Percentiles rank a stretch among this genome's conserved stretches.
phyloP scores from a whole-genome alignment of 169 alveolate genomes.

The Fabrea salina region DNA sequence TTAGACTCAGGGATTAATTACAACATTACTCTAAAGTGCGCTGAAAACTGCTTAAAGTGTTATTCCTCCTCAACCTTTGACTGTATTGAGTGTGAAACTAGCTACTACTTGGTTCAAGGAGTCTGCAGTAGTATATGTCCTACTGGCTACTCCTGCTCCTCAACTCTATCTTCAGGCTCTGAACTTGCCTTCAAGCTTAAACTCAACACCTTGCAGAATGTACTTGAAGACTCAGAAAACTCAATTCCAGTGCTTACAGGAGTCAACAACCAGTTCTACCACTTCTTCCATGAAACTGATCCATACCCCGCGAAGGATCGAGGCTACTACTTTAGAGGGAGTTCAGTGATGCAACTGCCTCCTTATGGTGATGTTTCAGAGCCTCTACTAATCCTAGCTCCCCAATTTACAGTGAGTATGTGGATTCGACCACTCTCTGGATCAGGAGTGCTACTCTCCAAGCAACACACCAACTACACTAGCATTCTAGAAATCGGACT shows the following conservation, averaged over 20 bases:
- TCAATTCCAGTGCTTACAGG: conserved; percentile 11
- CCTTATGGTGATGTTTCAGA: not conserved
- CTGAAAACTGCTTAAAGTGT: too few relatives aligned
- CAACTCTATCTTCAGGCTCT: too few relatives aligned
- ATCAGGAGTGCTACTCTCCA: not conserved
- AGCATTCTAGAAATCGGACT: too few relatives aligned
- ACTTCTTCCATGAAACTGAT: not conserved
- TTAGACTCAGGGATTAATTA: too few relatives aligned
- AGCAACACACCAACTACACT: too few relatives aligned
- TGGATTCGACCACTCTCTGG: not conserved
- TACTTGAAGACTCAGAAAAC: not conserved
- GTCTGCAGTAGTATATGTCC: not conserved
- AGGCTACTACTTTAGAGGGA: conserved; percentile 20
- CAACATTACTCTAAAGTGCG: too few relatives aligned
- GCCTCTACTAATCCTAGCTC: not conserved
- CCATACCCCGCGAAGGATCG: not conserved
- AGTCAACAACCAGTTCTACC: not conserved
- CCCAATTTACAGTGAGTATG: not conserved
- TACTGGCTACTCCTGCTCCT: not conserved
- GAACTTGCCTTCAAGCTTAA: too few relatives aligned
- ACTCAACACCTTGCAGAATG: not conserved
- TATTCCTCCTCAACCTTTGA: too few relatives aligned
- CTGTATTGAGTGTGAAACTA: not conserved
- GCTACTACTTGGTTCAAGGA: not conserved
- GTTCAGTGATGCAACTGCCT: not conserved